Conservation (phyloP, 2,329 filamentous ascomycete species). For the Penicillium sp. region DNA sequence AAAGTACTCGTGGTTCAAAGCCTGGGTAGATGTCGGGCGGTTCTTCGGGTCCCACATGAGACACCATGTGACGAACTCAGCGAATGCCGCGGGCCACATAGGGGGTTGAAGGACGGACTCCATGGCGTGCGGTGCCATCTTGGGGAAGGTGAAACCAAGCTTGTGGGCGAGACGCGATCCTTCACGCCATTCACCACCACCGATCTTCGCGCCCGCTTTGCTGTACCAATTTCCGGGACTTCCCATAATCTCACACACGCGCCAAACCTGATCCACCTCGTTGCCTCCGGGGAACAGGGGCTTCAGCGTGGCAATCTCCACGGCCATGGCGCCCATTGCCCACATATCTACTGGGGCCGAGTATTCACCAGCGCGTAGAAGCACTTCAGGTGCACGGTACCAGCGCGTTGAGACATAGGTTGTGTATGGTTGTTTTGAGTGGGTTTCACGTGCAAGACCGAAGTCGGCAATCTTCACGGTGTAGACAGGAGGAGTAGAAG, state of each 20-base stretch:
- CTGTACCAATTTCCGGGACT: slow-evolving; percentile 98
- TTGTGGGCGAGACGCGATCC: slow-evolving; percentile 90
- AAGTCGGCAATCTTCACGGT: slow-evolving; percentile 99
- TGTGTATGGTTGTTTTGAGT: slow-evolving; percentile 94
- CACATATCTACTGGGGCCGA: slow-evolving; percentile 98
- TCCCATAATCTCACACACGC: slow-evolving; percentile 98
- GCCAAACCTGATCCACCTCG: slow-evolving; percentile 98
- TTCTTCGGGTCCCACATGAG: slow-evolving; percentile 97
- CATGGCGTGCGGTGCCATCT: slow-evolving; percentile 96
- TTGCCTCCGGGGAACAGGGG: slow-evolving; percentile 96
- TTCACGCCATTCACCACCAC: slow-evolving; percentile 96
- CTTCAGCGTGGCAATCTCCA: slow-evolving; percentile 94
- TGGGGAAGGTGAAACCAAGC: slow-evolving; percentile 96
- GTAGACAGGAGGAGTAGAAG: slow-evolving; percentile 89
- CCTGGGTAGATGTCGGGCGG: slow-evolving; percentile 87
- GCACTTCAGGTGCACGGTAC: slow-evolving; percentile 91
- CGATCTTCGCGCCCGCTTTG: slow-evolving; percentile 81
- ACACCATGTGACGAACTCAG: slow-evolving; percentile 96
- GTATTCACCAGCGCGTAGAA: slow-evolving; percentile 92
- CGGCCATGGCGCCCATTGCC: slow-evolving; percentile 97
- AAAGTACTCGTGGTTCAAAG: slow-evolving; percentile 95
- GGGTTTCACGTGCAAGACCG: slow-evolving; percentile 93
- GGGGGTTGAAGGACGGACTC: slow-evolving; percentile 88
- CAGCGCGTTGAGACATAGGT: slow-evolving; percentile 98
- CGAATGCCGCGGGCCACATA: slow-evolving; percentile 86